Conservation (phyloP, 306 rosid genomes). For the Carpinus viminea region DNA sequence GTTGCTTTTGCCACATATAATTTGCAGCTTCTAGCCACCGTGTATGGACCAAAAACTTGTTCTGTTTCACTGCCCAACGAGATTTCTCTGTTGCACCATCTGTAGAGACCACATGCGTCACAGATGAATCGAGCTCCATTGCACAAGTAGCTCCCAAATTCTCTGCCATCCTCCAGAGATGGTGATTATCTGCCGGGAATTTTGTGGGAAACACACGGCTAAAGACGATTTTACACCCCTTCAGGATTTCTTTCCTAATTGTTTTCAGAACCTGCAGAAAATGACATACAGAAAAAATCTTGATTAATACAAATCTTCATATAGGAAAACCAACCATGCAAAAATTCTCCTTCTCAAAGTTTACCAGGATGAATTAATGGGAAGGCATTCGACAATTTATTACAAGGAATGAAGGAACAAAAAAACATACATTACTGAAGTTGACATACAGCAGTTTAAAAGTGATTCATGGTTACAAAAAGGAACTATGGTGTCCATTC, state of each 20-base stretch:
- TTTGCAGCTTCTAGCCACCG: constrained; percentile 83
- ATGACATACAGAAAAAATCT: not conserved
- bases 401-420: not conserved
- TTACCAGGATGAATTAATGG: not conserved
- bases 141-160: constrained; percentile 80
- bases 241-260: constrained; percentile 46
- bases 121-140: constrained; percentile 53
- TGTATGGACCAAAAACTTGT: constrained; percentile 77
- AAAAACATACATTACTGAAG: not conserved
- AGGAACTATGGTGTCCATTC: not conserved
- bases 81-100: constrained; percentile 86
- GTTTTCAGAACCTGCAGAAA: constrained; percentile 58
- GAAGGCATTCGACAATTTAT: not conserved
- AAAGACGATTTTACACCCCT: constrained; percentile 66
- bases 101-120: constrained; percentile 75
- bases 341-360: not conserved
- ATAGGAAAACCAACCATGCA: not conserved
- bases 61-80: constrained; percentile 71
- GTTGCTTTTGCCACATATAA: constrained; percentile 72
- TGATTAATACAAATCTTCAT: constrained; percentile 1
- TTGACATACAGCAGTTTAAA: not conserved
- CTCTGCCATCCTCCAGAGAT: constrained; percentile 75
- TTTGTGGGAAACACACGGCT: constrained; percentile 58
- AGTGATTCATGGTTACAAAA: not conserved
- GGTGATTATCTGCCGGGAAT: constrained; percentile 45